phyloP scores from a whole-genome alignment of 768 basidiomycete species.

The Auricularia sp. region DNA sequence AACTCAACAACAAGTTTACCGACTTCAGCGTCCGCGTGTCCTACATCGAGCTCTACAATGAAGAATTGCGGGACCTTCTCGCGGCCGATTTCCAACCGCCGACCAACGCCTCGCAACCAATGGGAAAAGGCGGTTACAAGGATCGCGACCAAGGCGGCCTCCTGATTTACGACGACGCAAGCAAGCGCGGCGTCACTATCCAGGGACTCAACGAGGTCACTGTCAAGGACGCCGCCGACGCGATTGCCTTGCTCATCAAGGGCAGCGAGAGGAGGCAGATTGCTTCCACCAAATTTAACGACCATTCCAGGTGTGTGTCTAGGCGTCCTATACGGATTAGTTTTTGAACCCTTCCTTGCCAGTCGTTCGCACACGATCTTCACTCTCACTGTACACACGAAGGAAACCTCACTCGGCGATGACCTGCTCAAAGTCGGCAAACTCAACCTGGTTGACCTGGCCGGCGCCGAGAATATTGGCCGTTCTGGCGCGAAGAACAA shows the following conservation, averaged over 20 bases:
- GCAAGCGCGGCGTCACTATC: slow-evolving; percentile 82
- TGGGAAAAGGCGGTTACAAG: slow-evolving; percentile 49
- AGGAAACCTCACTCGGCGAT: slow-evolving; percentile 71
- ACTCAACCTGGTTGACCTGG: slow-evolving; percentile 71
- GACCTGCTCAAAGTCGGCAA: slow-evolving; percentile 90
- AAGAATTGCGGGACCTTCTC: slow-evolving; percentile 91
- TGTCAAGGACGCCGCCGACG: slow-evolving; percentile 75
- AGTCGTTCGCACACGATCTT: slow-evolving; percentile 96
- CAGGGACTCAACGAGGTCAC: slow-evolving; percentile 88
- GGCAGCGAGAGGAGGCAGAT: slow-evolving; percentile 88
- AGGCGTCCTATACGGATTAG: not conserved
- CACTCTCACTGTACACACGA: slow-evolving; percentile 88
- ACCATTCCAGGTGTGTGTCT: slow-evolving; percentile 53
- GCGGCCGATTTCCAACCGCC: slow-evolving; percentile 67
- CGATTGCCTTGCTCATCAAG: slow-evolving; percentile 72
- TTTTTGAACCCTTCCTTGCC: not conserved
- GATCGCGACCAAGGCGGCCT: slow-evolving; percentile 42
- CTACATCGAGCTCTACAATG: slow-evolving; percentile 94
- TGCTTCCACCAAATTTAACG: slow-evolving; percentile 95
- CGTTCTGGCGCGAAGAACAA: slow-evolving; percentile 92
- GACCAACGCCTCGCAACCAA: slow-evolving; percentile 51
- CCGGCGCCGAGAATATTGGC: slow-evolving; percentile 96
- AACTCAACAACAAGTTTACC: slow-evolving; percentile 61
- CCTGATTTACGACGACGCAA: slow-evolving; percentile 88
- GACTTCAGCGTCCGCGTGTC: slow-evolving; percentile 93